Conservation (phyloP, 441 rosid species). For the Pelargonium hybrid region DNA sequence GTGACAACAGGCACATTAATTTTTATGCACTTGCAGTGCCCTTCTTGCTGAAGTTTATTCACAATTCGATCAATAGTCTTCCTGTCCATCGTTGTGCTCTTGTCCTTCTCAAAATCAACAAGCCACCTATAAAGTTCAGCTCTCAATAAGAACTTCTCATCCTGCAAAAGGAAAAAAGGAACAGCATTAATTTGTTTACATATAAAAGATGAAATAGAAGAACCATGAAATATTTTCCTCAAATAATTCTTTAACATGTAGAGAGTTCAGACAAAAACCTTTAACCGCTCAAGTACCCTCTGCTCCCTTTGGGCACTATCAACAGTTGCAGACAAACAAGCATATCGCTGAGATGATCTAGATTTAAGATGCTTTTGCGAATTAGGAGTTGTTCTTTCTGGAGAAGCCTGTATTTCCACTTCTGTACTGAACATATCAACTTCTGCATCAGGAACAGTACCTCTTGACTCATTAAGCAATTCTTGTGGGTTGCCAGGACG, state of each 20-base stretch:
- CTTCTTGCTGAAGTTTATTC: constrained; percentile 74
- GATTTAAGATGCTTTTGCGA: constrained; percentile 27
- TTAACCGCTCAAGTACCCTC: constrained; percentile 65
- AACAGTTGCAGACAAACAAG: constrained; percentile 37
- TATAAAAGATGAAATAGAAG: constrained; percentile 3
- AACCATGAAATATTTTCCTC: constrained; percentile 11
- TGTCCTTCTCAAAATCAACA: constrained; percentile 67
- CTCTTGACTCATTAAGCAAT: constrained; percentile 28
- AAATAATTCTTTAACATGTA: constrained; percentile 13
- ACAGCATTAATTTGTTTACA: neutral
- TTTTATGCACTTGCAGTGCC: constrained; percentile 55
- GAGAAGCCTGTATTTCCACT: constrained; percentile 28
- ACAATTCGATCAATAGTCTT: constrained; percentile 69
- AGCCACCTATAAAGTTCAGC: constrained; percentile 82
- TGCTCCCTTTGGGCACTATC: constrained; percentile 77
- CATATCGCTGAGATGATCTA: constrained; percentile 32
- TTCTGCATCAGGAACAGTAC: constrained; percentile 26
- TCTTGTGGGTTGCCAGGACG: constrained; percentile 32
- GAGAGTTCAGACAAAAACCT: constrained; percentile 36
- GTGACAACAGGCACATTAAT: constrained; percentile 68
- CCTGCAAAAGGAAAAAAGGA: constrained; percentile 40
- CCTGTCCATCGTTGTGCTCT: constrained; percentile 62
- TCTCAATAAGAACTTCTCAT: constrained; percentile 69
- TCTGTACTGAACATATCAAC: constrained; percentile 23
- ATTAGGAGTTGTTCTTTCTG: constrained; percentile 27